Evolutionary conservation across 768 basidiomycete genomes (phyloP).

Genomic region (Leucocoprinus leucothites): DNA sequence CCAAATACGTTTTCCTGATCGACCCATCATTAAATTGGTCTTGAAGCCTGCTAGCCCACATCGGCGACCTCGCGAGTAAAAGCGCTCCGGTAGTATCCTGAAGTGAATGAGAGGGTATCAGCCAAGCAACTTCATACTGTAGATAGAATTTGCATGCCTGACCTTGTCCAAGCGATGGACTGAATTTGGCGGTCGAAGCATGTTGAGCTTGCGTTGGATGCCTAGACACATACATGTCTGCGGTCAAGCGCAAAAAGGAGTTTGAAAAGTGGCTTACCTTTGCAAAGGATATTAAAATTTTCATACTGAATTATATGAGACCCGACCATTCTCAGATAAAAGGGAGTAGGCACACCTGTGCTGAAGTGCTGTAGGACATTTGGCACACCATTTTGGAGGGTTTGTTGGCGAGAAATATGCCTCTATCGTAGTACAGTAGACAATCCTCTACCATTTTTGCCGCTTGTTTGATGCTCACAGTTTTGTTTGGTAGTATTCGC

Average conservation of each 20-base stretch:
- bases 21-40: constrained; percentile 49
- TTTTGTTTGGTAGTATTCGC: not conserved
- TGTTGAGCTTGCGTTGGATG: constrained; percentile 19
- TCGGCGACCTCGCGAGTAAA: constrained; percentile 45
- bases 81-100: constrained; percentile 65
- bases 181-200: constrained; percentile 32
- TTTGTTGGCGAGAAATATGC: constrained; percentile 57
- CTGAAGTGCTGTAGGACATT: constrained; percentile 21
- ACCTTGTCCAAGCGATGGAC: constrained; percentile 73
- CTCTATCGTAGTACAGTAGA: constrained; percentile 51
- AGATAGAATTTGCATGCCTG: constrained; percentile 2
- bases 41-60: constrained; percentile 44
- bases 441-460: not conserved
- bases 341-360: constrained; percentile 17
- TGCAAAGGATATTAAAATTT: constrained; percentile 32
- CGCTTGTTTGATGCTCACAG: not conserved
- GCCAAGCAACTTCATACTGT: not conserved
- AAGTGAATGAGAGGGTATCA: not conserved
- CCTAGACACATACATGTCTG: constrained; percentile 15
- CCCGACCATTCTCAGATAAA: constrained; percentile 10
- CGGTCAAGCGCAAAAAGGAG: not conserved
- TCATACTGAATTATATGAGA: constrained; percentile 10
- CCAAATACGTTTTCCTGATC: constrained; percentile 60
- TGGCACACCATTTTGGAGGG: constrained; percentile 58
- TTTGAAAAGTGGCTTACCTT: constrained; percentile 22